A percentile compares a stretch with the other conserved stretches of the same genome.
phyloP scores from a whole-genome alignment of 208 protist genomes.

The Zelonia costaricensis region DNA sequence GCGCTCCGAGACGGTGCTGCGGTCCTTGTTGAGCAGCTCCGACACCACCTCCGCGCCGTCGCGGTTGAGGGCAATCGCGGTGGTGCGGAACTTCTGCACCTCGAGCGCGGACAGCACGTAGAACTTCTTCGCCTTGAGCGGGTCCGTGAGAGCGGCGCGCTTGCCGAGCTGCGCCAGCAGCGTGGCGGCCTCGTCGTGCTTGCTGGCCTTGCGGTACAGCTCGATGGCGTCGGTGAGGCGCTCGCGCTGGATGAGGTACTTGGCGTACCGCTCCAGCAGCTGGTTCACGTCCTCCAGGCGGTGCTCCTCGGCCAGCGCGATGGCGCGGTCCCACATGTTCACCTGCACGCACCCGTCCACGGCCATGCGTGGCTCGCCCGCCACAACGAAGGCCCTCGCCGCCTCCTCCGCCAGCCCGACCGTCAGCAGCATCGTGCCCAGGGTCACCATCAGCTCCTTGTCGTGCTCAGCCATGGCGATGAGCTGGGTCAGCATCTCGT shows the following conservation, averaged over 20 bases:
- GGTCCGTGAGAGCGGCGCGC: slow-evolving; percentile 69
- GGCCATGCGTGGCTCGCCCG: slow-evolving; percentile 84
- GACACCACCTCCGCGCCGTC: slow-evolving; percentile 71
- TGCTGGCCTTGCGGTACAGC: slow-evolving; percentile 95
- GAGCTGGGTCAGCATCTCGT: slow-evolving; percentile 86
- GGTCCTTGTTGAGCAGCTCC: slow-evolving; percentile 79
- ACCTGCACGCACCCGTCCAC: slow-evolving; percentile 94
- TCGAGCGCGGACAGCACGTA: slow-evolving; percentile 96
- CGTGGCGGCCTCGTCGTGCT: slow-evolving; percentile 93
- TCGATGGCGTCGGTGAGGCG: slow-evolving; percentile 95
- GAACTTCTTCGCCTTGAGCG: slow-evolving; percentile 95
- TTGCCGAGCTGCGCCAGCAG: slow-evolving; percentile 90
- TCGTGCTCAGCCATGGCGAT: slow-evolving; percentile 89
- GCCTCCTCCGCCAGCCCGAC: slow-evolving; percentile 93
- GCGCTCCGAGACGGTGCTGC: slow-evolving; percentile 63
- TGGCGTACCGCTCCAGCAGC: slow-evolving; percentile 90
- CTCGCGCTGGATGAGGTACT: slow-evolving; percentile 87
- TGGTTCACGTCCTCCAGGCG: slow-evolving; percentile 81
- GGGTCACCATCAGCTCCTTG: slow-evolving; percentile 78
- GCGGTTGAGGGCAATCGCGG: slow-evolving; percentile 64
- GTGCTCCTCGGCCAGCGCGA: slow-evolving; percentile 90
- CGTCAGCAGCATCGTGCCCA: slow-evolving; percentile 91
- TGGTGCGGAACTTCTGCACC: slow-evolving; percentile 89
- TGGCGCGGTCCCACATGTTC: slow-evolving; percentile 93
- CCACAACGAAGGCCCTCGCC: slow-evolving; percentile 89